phyloP scores from a whole-genome alignment of 2,329 filamentous ascomycete species.

The Fusarium fracticaudum region DNA sequence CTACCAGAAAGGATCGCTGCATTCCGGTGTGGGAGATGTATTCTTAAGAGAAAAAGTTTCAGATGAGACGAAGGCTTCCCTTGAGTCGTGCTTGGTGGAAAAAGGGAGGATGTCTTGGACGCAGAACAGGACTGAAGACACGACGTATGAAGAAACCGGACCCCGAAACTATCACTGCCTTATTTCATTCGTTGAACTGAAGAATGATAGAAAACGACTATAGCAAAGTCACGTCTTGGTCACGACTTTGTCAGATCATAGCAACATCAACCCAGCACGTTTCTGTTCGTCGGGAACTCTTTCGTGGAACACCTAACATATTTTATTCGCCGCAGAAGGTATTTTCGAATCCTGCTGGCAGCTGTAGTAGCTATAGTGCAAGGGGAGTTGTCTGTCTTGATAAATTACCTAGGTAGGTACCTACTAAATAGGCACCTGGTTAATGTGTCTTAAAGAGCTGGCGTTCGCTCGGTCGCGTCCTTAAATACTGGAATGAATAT shows the following conservation, averaged over 20 bases:
- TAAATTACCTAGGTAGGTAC: neutral
- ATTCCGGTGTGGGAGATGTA: neutral
- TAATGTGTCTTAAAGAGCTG: neutral
- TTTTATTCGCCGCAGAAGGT: neutral
- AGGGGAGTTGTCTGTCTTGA: neutral
- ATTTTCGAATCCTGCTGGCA: neutral
- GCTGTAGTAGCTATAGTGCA: neutral
- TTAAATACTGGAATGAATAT: conserved; percentile 27
- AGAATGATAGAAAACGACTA: neutral
- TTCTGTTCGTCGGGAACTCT: neutral
- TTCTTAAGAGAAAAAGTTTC: conserved; percentile 2
- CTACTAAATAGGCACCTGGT: neutral
- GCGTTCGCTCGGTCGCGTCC: neutral
- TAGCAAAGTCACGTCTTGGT: neutral
- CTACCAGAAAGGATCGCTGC: neutral
- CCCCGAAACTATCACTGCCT: neutral
- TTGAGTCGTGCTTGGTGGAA: conserved; percentile 6
- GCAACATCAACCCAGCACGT: neutral
- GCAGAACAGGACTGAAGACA: neutral
- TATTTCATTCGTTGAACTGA: neutral
- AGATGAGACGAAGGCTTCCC: neutral
- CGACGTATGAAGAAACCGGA: neutral
- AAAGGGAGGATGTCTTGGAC: conserved; percentile 26
- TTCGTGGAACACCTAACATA: neutral
- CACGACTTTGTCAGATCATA: neutral